phyloP scores from a whole-genome alignment of 2,329 filamentous ascomycete genomes.

The Bipolaris gigantea region DNA sequence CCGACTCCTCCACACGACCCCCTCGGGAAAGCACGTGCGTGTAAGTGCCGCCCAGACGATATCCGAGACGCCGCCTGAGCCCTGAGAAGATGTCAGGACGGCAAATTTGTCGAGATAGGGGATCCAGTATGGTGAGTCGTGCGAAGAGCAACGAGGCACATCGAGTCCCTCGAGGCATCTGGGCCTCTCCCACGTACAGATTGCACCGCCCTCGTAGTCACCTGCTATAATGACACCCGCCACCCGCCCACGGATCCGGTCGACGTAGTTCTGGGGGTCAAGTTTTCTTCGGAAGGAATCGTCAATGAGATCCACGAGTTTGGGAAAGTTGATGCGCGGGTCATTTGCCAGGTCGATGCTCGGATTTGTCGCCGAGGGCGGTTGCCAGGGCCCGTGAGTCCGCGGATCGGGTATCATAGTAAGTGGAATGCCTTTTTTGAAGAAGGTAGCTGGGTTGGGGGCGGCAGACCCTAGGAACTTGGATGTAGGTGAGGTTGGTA shows the following conservation, averaged over 20 bases:
- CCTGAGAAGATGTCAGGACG: slow-evolving; percentile 84
- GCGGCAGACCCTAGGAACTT: slow-evolving; percentile 34
- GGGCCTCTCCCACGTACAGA: slow-evolving; percentile 91
- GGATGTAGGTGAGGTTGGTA: slow-evolving; percentile 60
- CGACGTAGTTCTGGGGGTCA: slow-evolving; percentile 79
- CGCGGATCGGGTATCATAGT: slow-evolving; percentile 77
- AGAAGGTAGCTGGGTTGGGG: slow-evolving; percentile 70
- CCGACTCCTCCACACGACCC: slow-evolving; percentile 89
- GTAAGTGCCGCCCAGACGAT: slow-evolving; percentile 97
- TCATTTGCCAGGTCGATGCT: slow-evolving; percentile 72
- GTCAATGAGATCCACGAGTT: slow-evolving; percentile 84
- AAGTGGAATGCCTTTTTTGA: slow-evolving; percentile 89
- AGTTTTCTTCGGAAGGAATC: slow-evolving; percentile 88
- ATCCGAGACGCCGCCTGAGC: slow-evolving; percentile 89
- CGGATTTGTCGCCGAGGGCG: slow-evolving; percentile 61
- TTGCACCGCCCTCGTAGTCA: slow-evolving; percentile 92
- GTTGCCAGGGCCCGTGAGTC: slow-evolving; percentile 63
- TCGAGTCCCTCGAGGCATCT: slow-evolving; percentile 50
- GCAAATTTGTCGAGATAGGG: slow-evolving; percentile 98
- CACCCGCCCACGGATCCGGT: slow-evolving; percentile 76
- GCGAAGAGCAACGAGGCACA: neutral
- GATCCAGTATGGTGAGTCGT: slow-evolving; percentile 61
- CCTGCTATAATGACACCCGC: slow-evolving; percentile 94
- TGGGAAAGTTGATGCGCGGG: slow-evolving; percentile 76
- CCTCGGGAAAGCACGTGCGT: slow-evolving; percentile 79